A percentile compares a stretch with the other conserved stretches of the same genome.
phyloP scores from a whole-genome alignment of 768 basidiomycete species.

The Leucosporidium yakuticum region DNA sequence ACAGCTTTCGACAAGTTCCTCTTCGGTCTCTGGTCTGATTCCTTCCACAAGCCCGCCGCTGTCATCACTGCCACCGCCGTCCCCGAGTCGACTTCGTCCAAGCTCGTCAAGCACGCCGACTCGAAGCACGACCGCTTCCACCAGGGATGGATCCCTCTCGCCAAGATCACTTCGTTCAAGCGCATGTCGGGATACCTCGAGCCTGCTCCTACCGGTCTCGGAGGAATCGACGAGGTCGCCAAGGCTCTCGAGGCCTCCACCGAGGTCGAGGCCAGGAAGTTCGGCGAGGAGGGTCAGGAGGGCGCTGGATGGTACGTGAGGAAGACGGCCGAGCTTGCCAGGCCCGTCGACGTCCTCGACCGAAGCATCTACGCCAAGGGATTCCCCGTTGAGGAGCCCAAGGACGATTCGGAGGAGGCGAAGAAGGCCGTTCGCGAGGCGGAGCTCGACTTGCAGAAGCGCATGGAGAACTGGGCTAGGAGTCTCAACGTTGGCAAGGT shows the following conservation, averaged over 20 bases:
- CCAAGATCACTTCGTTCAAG: conserved; percentile 85
- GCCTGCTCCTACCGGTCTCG: conserved; percentile 38
- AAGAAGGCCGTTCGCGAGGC: conserved; percentile 10
- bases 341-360: conserved; percentile 50
- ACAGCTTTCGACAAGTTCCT: conserved; percentile 36
- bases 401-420: conserved; percentile 30
- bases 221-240: conserved; percentile 63
- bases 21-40: conserved; percentile 28
- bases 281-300: conserved; percentile 19
- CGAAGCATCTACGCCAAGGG: conserved; percentile 70
- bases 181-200: conserved; percentile 71
- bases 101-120: conserved; percentile 5
- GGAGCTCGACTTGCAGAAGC: conserved; percentile 55
- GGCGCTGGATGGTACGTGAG: conserved; percentile 33
- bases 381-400: conserved; percentile 23
- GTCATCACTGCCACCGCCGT: conserved; percentile 23
- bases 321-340: conserved; percentile 43
- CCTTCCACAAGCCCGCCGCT: conserved; percentile 29
- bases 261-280: conserved; percentile 38
- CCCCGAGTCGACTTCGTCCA: conserved; percentile 11
- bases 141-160: conserved; percentile 69
- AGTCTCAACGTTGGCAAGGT: conserved; percentile 70
- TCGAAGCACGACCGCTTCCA: conserved; percentile 43
- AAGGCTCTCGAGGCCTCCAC: conserved; percentile 56
- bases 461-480: conserved; percentile 61